Evolutionary conservation across 495 filamentous ascomycete species (phyloP).

Genomic region (Podospora conica): DNA sequence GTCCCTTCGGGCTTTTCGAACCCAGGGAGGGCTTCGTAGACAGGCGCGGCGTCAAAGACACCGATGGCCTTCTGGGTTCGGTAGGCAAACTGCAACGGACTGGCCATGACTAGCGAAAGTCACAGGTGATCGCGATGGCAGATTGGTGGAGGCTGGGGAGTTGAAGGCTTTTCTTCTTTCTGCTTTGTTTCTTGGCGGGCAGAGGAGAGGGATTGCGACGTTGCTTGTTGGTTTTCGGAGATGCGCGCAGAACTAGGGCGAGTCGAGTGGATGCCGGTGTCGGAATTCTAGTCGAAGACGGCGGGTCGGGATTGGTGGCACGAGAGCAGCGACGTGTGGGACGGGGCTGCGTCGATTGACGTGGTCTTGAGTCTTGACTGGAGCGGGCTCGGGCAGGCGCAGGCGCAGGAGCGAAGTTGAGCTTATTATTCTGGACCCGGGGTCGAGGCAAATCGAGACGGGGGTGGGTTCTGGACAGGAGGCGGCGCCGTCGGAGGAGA

Average conservation of each 20-base stretch:
- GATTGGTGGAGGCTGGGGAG: slow-evolving; percentile 8
- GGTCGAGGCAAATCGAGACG: slow-evolving; percentile 5
- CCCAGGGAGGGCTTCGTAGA: slow-evolving; percentile 78
- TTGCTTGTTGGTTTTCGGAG: background rate
- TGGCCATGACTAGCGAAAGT: slow-evolving; percentile 85
- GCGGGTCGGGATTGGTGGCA: background rate
- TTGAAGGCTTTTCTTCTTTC: slow-evolving; percentile 14
- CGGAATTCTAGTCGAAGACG: background rate
- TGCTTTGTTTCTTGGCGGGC: slow-evolving; percentile 16
- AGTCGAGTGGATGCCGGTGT: slow-evolving; percentile 9
- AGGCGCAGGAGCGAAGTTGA: background rate
- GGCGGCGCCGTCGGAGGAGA: slow-evolving; percentile 6
- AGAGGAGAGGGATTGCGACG: background rate
- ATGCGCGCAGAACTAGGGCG: background rate
- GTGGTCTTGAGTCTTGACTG: background rate
- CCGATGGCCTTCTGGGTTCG: slow-evolving; percentile 95
- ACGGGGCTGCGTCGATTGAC: background rate
- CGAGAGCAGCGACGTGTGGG: background rate
- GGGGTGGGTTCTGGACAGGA: background rate
- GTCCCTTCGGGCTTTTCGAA: slow-evolving; percentile 90
- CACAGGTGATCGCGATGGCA: slow-evolving; percentile 49
- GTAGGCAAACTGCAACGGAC: slow-evolving; percentile 85
- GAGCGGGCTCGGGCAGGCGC: background rate
- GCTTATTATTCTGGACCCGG: background rate
- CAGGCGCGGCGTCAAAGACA: slow-evolving; percentile 80